These are phyloP conservation scores for Melampsora americana DNA, from an alignment of 1,284 basidiomycete genomes.

Conservation along the genomic window DNA sequence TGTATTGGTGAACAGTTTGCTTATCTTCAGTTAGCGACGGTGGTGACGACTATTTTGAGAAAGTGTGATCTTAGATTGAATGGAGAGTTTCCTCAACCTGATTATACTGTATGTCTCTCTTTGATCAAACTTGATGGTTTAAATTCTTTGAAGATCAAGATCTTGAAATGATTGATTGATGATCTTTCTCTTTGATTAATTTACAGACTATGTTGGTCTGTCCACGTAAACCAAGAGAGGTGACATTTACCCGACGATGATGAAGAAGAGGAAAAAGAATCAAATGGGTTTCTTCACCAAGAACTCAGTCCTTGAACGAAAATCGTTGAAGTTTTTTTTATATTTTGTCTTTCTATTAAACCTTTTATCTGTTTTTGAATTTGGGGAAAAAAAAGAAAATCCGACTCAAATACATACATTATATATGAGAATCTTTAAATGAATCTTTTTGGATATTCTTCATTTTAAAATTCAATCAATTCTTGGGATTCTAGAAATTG, in stretches of 20 bases:
- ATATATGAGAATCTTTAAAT: no score
- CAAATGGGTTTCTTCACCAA: no score
- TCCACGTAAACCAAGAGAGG: constrained; percentile 61
- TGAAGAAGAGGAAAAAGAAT: background rate
- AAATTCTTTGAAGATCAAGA: no score
- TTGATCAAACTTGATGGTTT: no score
- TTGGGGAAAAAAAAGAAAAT: background rate
- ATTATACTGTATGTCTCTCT: constrained; percentile 72
- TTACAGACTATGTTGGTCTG: constrained; percentile 68
- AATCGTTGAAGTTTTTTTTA: no score
- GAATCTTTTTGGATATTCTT: no score
- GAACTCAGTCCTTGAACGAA: no score
- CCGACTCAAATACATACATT: no score
- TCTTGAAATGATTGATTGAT: background rate
- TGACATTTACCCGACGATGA: constrained; percentile 51
- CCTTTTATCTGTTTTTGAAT: background rate
- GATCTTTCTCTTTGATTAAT: constrained; percentile 22
- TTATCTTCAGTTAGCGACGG: constrained; percentile 83
- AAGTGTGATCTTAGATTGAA: constrained; percentile 71
- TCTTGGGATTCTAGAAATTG: no score
- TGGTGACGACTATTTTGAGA: constrained; percentile 76
- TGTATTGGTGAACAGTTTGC: constrained; percentile 98
- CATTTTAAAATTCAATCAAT: no score
- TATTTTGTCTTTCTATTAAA: background rate
- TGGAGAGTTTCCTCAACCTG: constrained; percentile 69